Base-by-base conservation (phyloP, 2,329 filamentous ascomycete species). In the Fusarium chaquense region DNA sequence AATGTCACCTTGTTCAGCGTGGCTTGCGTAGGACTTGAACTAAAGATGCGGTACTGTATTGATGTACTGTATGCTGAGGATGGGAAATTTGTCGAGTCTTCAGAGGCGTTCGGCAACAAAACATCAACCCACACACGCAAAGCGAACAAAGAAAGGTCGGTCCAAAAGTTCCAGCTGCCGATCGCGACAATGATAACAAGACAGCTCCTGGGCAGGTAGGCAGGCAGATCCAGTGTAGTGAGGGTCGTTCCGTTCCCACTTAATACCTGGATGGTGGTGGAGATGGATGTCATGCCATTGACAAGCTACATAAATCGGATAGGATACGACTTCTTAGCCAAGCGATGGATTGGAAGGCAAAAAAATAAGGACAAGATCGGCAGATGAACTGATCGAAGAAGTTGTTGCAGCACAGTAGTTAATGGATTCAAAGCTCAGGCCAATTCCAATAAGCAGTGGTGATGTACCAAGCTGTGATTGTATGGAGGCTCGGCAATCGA, bases 121-220 rank as follows among this genome's bases (percentile, higher is more conserved):
- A 43, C 46, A 55, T 7, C n/a, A 24, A 50, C 44, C 33, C 51
- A 57, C 22, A 11, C 22, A 36, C 16, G 32, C 32, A 51, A 26
- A 28, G 9, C 40, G 30, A 62, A 65, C 51, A 70, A 64, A 67
- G 50, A 60, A 64, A 65, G 32, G 46, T 35, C 38, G n/a, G 43
- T 43, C 15, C 36, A 28, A 41, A 47, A 50, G 55, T 57, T 44
- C 35, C 44, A n/a, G 41, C 28, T 43, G 55, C 43, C n/a, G 51
- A 62, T 61, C 55, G 35, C 11, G 24, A 41, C n/a, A 36, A 44
- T 18, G 13, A 24, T 24, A 24, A 43, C 22, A 18, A 41, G 15
- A 30, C 24, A 40, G 20, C 18, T 22, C n/a, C 16, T 16, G 20
- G 49, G 47, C 45, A 47, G 28, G 28, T n/a, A 30, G 26, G 10